Evolutionary conservation across 2,329 filamentous ascomycete species (phyloP).

Genomic region (Phaeophleospora eucalypticola): DNA sequence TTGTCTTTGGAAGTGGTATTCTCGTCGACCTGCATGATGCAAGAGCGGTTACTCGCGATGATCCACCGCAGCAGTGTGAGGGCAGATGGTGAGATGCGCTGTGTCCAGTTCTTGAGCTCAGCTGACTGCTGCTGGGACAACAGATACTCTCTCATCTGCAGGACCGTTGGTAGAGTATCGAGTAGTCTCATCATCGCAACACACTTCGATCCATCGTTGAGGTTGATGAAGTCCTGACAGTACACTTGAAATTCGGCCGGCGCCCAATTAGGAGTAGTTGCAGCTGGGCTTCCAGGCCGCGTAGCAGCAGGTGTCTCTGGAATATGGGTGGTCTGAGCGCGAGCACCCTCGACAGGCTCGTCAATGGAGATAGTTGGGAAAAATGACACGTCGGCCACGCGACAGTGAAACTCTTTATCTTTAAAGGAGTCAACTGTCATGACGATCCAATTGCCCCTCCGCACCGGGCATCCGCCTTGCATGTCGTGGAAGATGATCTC

Average conservation of each 20-base stretch:
- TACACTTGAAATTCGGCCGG: slow-evolving; percentile 44
- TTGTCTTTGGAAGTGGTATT: slow-evolving; percentile 19
- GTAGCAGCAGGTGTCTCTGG: slow-evolving; percentile 13
- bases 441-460: slow-evolving; percentile 50
- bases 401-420: slow-evolving; percentile 43
- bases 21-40: slow-evolving; percentile 69
- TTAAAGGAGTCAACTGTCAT: slow-evolving; percentile 16
- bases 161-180: slow-evolving; percentile 58
- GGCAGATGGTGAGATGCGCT: slow-evolving; percentile 60
- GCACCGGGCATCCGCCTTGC: slow-evolving; percentile 34
- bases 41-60: slow-evolving; percentile 82
- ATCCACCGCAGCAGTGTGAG: slow-evolving; percentile 77
- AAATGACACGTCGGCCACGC: slow-evolving; percentile 44
- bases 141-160: slow-evolving; percentile 53
- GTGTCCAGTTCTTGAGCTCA: slow-evolving; percentile 51
- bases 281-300: slow-evolving; percentile 13
- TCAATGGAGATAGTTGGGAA: slow-evolving; percentile 43
- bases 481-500: slow-evolving; percentile 41
- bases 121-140: slow-evolving; percentile 30
- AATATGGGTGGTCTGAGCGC: not conserved
- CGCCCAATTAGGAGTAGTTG: slow-evolving; percentile 26
- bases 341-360: slow-evolving; percentile 17
- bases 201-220: slow-evolving; percentile 45
- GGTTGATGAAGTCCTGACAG: slow-evolving; percentile 55
- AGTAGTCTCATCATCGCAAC: slow-evolving; percentile 52